phyloP scores from a whole-genome alignment of 176 grass and related monocot genomes.

The Tillandsia leiboldiana region DNA sequence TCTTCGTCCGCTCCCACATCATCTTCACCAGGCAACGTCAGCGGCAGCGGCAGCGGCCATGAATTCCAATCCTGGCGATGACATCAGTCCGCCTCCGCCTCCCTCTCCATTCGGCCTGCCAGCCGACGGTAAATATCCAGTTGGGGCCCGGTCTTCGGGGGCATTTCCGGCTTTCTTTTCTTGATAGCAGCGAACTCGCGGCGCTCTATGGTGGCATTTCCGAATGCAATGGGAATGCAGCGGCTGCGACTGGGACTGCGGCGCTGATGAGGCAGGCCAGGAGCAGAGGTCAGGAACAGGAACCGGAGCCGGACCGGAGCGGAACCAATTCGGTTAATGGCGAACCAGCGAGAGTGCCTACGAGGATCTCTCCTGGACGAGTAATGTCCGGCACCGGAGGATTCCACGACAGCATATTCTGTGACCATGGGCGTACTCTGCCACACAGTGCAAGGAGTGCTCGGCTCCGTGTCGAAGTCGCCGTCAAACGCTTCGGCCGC shows the following conservation, averaged over 20 bases:
- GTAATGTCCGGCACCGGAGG: too few species aligned
- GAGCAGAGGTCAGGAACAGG: background rate
- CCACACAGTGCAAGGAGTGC: too few species aligned
- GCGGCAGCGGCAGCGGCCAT: slow-evolving; percentile 10
- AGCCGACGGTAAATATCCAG: background rate
- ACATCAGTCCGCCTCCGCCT: background rate
- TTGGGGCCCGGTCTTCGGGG: slow-evolving; percentile 12
- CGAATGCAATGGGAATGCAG: background rate
- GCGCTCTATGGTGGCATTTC: slow-evolving; percentile 2
- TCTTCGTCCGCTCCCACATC: background rate
- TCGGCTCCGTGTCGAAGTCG: too few species aligned
- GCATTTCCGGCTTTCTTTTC: slow-evolving; percentile 15
- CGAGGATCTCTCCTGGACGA: too few species aligned
- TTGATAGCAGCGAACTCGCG: background rate
- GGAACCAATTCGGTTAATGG: slow-evolving; percentile 31
- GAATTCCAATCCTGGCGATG: slow-evolving; percentile 11
- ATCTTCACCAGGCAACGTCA: slow-evolving; percentile 10
- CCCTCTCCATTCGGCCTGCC: background rate
- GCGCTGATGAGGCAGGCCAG: background rate
- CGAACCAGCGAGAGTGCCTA: too few species aligned
- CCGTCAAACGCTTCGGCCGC: too few species aligned
- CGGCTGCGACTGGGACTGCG: background rate
- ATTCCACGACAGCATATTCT: too few species aligned
- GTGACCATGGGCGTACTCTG: too few species aligned
- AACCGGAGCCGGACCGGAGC: background rate